phyloP scores from a whole-genome alignment of 371 early-diverging fungal species.

The Conidiobolus incongruus region DNA sequence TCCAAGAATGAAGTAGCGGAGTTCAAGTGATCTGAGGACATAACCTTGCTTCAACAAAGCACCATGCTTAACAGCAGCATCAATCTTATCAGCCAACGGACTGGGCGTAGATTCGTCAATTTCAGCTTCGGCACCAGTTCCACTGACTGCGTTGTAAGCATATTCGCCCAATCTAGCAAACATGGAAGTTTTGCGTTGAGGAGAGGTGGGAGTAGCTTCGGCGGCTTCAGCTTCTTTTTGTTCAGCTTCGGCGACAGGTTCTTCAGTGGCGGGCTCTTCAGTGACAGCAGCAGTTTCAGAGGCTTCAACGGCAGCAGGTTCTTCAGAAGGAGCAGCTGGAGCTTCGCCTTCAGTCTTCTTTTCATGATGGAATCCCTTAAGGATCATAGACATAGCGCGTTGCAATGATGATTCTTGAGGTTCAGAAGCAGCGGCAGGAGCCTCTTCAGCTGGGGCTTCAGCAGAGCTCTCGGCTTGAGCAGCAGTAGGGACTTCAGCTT shows the following conservation, averaged over 20 bases:
- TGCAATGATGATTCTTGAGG: background rate
- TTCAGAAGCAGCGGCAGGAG: slow-evolving; percentile 1
- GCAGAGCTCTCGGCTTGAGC: background rate
- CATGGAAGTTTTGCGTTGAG: background rate
- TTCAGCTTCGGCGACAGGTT: background rate
- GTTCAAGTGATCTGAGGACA: background rate
- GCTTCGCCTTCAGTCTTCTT: background rate
- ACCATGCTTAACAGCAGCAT: background rate
- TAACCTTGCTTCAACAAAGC: slow-evolving; percentile 1
- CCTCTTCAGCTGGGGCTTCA: background rate
- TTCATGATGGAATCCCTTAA: background rate
- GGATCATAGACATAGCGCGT: background rate
- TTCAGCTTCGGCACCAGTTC: background rate
- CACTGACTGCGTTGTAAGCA: slow-evolving; percentile 2
- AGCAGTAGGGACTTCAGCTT: background rate
- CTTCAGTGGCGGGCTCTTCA: background rate
- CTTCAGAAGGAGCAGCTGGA: background rate
- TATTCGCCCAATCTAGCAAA: background rate
- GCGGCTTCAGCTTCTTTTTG: slow-evolving; percentile 2
- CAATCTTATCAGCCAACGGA: background rate
- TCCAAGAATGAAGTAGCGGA: slow-evolving; percentile 1
- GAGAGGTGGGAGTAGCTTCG: background rate
- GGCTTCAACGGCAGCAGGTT: background rate
- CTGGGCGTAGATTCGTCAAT: slow-evolving; percentile 2
- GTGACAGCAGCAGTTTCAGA: background rate